These are phyloP conservation scores for Hyphodiscus hymeniophilus DNA, from an alignment of 495 filamentous ascomycete species.

Conservation along the genomic window DNA sequence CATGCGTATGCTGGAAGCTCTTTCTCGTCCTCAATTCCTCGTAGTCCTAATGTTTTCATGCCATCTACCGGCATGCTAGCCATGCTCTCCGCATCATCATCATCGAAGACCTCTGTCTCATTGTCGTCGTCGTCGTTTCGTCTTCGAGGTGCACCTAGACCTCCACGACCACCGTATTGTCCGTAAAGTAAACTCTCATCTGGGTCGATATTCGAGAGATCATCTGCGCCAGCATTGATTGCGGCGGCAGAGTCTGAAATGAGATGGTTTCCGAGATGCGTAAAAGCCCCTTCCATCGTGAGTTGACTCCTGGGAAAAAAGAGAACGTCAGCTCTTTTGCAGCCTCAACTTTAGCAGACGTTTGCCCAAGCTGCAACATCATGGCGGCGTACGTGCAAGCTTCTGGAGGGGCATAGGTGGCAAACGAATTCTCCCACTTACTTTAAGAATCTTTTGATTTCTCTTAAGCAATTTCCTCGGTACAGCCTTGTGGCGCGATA, in stretches of 20 bases:
- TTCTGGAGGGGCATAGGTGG: background rate
- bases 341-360: background rate
- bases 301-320: slow-evolving; percentile 5
- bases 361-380: background rate
- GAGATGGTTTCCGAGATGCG: slow-evolving; percentile 74
- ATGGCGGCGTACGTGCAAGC: slow-evolving; percentile 1
- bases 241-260: slow-evolving; percentile 63
- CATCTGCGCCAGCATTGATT: slow-evolving; percentile 63
- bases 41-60: slow-evolving; percentile 55
- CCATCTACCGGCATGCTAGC: slow-evolving; percentile 77
- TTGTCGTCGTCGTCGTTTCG: slow-evolving; percentile 80
- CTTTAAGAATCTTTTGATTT: too few relatives aligned
- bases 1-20: slow-evolving; percentile 93
- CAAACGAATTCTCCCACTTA: too few relatives aligned
- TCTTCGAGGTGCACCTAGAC: slow-evolving; percentile 36
- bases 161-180: slow-evolving; percentile 50
- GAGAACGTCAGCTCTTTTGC: slow-evolving; percentile 1
- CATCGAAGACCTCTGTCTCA: slow-evolving; percentile 73
- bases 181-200: slow-evolving; percentile 68
- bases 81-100: slow-evolving; percentile 88
- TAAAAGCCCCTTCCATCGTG: slow-evolving; percentile 77
- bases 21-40: slow-evolving; percentile 70
- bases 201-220: slow-evolving; percentile 58
- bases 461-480: slow-evolving; percentile 8
- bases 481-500: slow-evolving; percentile 20